Evolutionary conservation across 1,284 basidiomycete species (phyloP).

Genomic region (Coriolopsis trogii): DNA sequence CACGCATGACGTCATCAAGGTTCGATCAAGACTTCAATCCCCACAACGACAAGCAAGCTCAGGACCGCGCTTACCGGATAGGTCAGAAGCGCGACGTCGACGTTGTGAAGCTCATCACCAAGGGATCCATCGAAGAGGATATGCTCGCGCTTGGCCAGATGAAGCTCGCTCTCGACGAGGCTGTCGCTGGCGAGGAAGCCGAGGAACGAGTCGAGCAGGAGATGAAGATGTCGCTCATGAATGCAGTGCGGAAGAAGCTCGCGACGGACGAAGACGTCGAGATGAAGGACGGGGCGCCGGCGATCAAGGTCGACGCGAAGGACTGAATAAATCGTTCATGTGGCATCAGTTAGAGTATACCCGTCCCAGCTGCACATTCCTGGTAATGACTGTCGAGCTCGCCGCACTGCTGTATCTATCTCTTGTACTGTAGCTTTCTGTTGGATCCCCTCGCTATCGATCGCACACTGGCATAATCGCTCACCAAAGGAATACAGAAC

Average conservation of each 20-base stretch:
- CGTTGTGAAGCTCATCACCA: slow-evolving; percentile 92
- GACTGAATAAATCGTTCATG: slow-evolving; percentile 5
- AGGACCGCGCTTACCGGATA: slow-evolving; percentile 98
- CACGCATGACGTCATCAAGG: slow-evolving; percentile 39
- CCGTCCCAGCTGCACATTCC: slow-evolving; percentile 3
- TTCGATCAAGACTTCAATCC: slow-evolving; percentile 99
- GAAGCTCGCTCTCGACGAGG: slow-evolving; percentile 90
- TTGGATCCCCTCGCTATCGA: slow-evolving; percentile 18
- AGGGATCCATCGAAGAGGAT: slow-evolving; percentile 94
- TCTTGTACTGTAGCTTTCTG: slow-evolving; percentile 23
- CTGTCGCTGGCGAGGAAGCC: slow-evolving; percentile 79
- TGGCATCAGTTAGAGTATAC: slow-evolving; percentile 10
- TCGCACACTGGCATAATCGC: slow-evolving; percentile 2
- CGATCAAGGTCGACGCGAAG: not conserved
- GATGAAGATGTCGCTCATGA: slow-evolving; percentile 83
- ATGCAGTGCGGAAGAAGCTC: slow-evolving; percentile 74
- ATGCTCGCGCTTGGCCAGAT: slow-evolving; percentile 90
- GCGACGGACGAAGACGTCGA: slow-evolving; percentile 40
- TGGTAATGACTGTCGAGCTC: slow-evolving; percentile 1
- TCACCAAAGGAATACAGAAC: too few relatives aligned
- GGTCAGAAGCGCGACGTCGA: slow-evolving; percentile 92
- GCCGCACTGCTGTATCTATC: slow-evolving; percentile 24
- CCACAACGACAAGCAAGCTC: slow-evolving; percentile 92
- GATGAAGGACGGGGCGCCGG: slow-evolving; percentile 3
- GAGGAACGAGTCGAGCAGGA: slow-evolving; percentile 72